Percentiles rank a stretch among this genome's conserved stretches.
These are phyloP conservation scores for Amauroascus verrucosus DNA, from an alignment of 2,329 filamentous ascomycete genomes.

Conservation along the genomic window DNA sequence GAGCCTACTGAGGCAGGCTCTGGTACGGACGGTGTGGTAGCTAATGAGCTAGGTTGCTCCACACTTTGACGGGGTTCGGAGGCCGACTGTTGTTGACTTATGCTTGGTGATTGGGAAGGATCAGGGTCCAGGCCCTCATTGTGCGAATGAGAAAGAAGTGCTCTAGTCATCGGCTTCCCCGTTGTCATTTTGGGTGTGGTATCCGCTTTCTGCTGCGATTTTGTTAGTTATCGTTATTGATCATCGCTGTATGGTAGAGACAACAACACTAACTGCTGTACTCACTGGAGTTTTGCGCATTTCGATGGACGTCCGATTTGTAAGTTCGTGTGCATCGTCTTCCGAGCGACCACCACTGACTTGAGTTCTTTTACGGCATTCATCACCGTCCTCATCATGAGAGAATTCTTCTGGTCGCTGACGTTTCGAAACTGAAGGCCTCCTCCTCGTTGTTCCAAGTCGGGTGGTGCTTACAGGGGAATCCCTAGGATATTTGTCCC, in stretches of 20 bases:
- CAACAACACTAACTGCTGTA: neutral
- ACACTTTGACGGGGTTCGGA: neutral
- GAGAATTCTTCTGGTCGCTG: neutral
- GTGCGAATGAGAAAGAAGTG: too few species aligned
- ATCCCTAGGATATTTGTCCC: neutral
- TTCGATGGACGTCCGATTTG: too few species aligned
- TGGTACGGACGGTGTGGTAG: neutral
- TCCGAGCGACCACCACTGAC: neutral
- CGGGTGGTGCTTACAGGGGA: neutral
- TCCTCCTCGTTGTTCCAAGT: neutral
- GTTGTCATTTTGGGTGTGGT: neutral
- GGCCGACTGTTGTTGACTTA: too few species aligned
- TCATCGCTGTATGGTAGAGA: too few species aligned
- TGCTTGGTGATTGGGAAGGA: too few species aligned
- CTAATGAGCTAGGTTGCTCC: neutral
- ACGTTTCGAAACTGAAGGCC: neutral
- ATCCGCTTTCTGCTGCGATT: neutral
- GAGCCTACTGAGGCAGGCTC: neutral
- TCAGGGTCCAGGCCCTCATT: too few species aligned
- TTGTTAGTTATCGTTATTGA: neutral
- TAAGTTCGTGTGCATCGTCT: too few species aligned
- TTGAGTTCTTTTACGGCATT: neutral
- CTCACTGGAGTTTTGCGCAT: neutral
- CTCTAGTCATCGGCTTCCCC: neutral
- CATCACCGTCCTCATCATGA: neutral